These are phyloP conservation scores for Ophiostoma sp. DNA, from an alignment of 2,329 filamentous ascomycete genomes.

Conservation along the genomic window DNA sequence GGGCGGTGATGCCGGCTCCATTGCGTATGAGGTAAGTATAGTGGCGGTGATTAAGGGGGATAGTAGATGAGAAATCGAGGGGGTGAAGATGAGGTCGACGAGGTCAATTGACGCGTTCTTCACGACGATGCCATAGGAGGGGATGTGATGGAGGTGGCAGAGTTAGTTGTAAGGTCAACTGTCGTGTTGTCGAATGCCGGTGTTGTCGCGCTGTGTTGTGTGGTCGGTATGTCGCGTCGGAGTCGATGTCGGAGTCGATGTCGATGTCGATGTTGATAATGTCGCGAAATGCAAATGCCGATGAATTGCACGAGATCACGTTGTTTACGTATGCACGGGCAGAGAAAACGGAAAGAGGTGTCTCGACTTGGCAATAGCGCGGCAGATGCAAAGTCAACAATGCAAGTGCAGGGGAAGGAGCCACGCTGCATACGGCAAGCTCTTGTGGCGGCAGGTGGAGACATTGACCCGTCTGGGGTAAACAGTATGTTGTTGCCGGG, in stretches of 20 bases:
- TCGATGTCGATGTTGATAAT: neutral
- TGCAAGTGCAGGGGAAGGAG: slow-evolving; percentile 10
- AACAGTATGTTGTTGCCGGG: slow-evolving; percentile 25
- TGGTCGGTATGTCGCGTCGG: neutral
- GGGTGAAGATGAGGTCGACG: neutral
- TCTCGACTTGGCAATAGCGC: slow-evolving; percentile 7
- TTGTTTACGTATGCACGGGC: slow-evolving; percentile 12
- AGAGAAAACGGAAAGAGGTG: slow-evolving; percentile 13
- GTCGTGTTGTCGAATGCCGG: neutral
- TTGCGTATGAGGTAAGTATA: slow-evolving; percentile 19
- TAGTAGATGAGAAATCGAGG: neutral
- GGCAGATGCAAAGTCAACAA: slow-evolving; percentile 16
- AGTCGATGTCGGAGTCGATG: neutral
- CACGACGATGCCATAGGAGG: slow-evolving; percentile 3
- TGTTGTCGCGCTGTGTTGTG: neutral
- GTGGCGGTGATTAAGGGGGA: neutral
- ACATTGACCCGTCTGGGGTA: slow-evolving; percentile 20
- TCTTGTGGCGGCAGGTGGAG: slow-evolving; percentile 23
- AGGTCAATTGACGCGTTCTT: slow-evolving; percentile 10
- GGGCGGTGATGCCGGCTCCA: slow-evolving; percentile 31
- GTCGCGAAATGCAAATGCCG: neutral
- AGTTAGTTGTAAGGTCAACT: neutral
- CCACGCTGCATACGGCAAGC: neutral
- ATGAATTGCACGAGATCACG: neutral
- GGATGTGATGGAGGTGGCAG: neutral